Conservation (phyloP, 2,329 filamentous ascomycete species). For the Aspergillus pseudonomiae region DNA sequence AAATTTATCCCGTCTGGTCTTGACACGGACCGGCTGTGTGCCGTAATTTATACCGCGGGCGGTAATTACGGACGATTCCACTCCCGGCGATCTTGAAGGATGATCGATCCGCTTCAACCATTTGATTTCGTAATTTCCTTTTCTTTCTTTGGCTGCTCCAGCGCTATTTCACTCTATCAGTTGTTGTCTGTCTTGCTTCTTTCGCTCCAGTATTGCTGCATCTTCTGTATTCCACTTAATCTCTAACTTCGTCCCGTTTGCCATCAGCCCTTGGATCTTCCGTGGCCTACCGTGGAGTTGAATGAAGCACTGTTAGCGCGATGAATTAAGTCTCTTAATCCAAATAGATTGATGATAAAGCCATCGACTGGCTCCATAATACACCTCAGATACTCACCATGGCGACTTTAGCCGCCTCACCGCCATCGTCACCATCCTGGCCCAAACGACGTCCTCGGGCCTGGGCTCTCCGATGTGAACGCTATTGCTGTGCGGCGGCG, state of each 20-base stretch:
- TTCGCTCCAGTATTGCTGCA: background rate
- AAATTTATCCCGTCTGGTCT: background rate
- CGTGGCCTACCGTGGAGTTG: background rate
- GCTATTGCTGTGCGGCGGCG: slow-evolving; percentile 76
- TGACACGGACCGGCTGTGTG: background rate
- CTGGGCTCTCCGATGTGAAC: slow-evolving; percentile 64
- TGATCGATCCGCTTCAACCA: slow-evolving; percentile 6
- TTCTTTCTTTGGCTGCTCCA: background rate
- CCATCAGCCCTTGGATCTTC: background rate
- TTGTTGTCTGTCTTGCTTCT: background rate
- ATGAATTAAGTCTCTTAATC: slow-evolving; percentile 9
- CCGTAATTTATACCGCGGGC: background rate
- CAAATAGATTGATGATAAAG: background rate
- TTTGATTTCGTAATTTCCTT: background rate
- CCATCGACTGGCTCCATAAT: slow-evolving; percentile 1
- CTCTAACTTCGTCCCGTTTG: no score
- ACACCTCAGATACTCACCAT: slow-evolving; percentile 24
- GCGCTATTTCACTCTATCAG: background rate
- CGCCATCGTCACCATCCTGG: slow-evolving; percentile 44
- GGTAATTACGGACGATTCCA: background rate
- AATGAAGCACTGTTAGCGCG: background rate
- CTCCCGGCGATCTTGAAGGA: background rate
- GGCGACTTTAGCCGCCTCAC: slow-evolving; percentile 43
- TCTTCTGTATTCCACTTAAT: background rate
- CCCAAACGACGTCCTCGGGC: slow-evolving; percentile 45